These are phyloP conservation scores for Diaporthe velutina DNA, from an alignment of 2,329 filamentous ascomycete species.

Conservation along the genomic window DNA sequence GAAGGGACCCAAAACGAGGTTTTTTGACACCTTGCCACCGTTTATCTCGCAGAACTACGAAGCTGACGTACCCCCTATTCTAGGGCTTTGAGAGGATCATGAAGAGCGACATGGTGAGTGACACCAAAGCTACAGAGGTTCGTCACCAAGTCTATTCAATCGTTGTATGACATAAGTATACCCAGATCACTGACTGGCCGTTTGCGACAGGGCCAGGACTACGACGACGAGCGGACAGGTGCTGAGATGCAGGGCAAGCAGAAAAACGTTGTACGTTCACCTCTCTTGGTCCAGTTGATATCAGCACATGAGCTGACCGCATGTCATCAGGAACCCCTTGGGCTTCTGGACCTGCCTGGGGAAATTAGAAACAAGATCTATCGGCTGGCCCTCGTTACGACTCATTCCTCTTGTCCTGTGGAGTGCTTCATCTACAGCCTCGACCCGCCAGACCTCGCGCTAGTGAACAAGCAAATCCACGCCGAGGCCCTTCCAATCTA, in stretches of 20 bases:
- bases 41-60: not conserved
- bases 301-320: not conserved
- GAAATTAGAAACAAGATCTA: not conserved
- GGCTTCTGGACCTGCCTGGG: not conserved
- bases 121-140: not conserved
- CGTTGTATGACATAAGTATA: no score
- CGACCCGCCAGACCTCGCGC: not conserved
- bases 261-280: not conserved
- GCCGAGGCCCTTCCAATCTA: not conserved
- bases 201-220: not conserved
- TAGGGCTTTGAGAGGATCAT: not conserved
- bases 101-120: not conserved
- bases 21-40: not conserved
- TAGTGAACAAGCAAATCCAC: not conserved
- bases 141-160: no score
- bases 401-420: no score
- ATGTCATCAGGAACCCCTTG: not conserved
- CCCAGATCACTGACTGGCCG: not conserved
- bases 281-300: rapidly evolving
- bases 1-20: not conserved
- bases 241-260: not conserved
- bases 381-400: not conserved
- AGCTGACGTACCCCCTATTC: not conserved
- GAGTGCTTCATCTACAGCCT: not conserved
- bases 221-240: not conserved